Evolutionary conservation across 2,329 filamentous ascomycete species (phyloP).

Genomic region (Fusarium equiseti): DNA sequence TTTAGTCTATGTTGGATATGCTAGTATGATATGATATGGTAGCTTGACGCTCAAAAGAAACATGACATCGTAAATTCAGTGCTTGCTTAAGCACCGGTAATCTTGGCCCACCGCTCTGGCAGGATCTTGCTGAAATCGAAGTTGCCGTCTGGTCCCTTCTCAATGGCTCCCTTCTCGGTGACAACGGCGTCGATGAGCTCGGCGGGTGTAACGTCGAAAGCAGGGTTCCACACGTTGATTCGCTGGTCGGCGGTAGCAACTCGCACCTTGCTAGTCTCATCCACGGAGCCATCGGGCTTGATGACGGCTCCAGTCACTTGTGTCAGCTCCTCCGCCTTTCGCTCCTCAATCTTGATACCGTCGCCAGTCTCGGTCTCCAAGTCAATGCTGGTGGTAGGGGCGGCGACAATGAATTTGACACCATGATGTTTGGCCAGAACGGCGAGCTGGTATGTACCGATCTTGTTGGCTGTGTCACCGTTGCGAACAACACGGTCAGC

Average conservation of each 20-base stretch:
- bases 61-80: constrained; percentile 10
- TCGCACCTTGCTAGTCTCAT: constrained; percentile 72
- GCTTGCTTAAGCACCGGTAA: constrained; percentile 41
- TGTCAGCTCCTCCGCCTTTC: constrained; percentile 84
- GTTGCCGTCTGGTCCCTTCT: constrained; percentile 76
- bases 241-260: constrained; percentile 83
- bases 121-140: constrained; percentile 74
- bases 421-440: constrained; percentile 91
- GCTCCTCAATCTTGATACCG: constrained; percentile 91
- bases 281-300: constrained; percentile 70
- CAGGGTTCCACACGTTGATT: constrained; percentile 94
- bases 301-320: constrained; percentile 83
- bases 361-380: constrained; percentile 80
- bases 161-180: constrained; percentile 89
- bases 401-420: constrained; percentile 94
- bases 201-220: constrained; percentile 94
- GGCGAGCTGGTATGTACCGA: constrained; percentile 92
- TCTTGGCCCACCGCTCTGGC: constrained; percentile 65
- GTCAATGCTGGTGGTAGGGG: constrained; percentile 94
- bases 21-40: constrained; percentile 30
- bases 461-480: constrained; percentile 98
- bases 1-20: constrained; percentile 45
- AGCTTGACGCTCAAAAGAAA: constrained; percentile 29
- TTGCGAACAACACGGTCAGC: constrained; percentile 96
- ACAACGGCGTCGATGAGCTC: constrained; percentile 92